Base-by-base conservation (phyloP, 176 grass and related monocot genomes). In the Cenchrus americanus region DNA sequence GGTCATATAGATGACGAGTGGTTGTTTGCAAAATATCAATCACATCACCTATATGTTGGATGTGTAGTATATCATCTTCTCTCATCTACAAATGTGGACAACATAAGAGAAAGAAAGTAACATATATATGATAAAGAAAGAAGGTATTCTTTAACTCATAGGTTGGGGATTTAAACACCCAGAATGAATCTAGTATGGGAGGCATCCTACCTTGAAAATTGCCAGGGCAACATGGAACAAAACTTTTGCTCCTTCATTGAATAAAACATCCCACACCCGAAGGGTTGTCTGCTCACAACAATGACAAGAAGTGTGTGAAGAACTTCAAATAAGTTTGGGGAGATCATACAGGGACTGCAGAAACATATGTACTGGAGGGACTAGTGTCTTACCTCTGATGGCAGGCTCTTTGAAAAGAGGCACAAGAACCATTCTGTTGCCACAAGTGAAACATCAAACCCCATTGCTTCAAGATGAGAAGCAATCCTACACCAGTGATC, bases 371-470 rank as follows among this genome's bases (percentile, higher is more conserved):
- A 14, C 40, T 41, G 67, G 67, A 2, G 72, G 8, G 66, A 76
- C 23, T 67, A 37, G 49, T 14, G 14, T 66, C 68, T 86, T 75
- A 98, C 96, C 96, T 99, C 96, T 10, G 96, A 99, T 82, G 96
- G 96, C 40, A 99, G 84, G 71, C 91, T 99, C 76, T 99, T 99
- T 15, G 96, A 95, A 26, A 96, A 99, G 77, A 99, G 91, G 21
- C 93, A 99, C 62, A 99, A 83, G 70, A 99, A 99, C 96, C 96
- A 99, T 90, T 99, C 96, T 19, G 96, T 99, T 61, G 96, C 91
- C 59, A 99, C 96, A 85, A 99, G 91, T 27, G 96, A 92, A 74
- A 95, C 96, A 87, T 99, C 96, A 87, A 99, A 99, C 8, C 85
- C 89, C 85, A 99, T 91, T 73, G 87, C 74, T 90, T 94, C 93